Base-by-base conservation (phyloP, 2,329 filamentous ascomycete genomes). In the Bipolaris cookei region DNA sequence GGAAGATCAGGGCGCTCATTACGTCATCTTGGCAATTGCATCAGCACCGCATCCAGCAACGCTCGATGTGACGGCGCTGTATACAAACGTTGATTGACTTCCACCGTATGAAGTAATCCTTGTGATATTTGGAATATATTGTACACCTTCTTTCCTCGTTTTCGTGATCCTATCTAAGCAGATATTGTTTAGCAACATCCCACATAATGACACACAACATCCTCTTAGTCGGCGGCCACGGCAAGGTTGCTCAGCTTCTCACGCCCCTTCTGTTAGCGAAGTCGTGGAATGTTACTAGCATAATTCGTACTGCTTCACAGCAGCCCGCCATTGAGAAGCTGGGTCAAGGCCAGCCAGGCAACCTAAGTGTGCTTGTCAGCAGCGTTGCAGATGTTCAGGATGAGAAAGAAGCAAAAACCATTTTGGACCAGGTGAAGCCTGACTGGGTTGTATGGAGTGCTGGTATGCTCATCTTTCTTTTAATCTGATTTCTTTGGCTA, bases 171-270 rank as follows among this genome's bases (percentile, higher is more conserved):
- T 7, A 13, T 4, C 5, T 20, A 23, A 38, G 23, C 30, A n/a
- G 7, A 30, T 13, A 13, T 48, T 48, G 4, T 11, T 20, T 10
- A 2, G 23, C 10, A 23, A 34, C 1, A n/a, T 7, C 8, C 8
- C 8, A 34, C 30, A 63, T n/a, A 37, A 76, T 75, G 74, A 57
- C 72, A 3, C 72, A 73, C 46, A 64, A 72, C 56, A 60, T 93
- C 57, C 86, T 93, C 59, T 78, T 95, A 64, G 85, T 95, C 61
- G 91, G 91, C 69, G 91, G 91, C 68, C 90, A 93, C 79, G 91
- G 91, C 78, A 91, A 92, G 74, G 78, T 95, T 58, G 85, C 90
- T 64, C 86, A 90, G 56, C 79, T 88, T 41, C 83, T 95, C 37
- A 95, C 91, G 7, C 90, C 89, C 1, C 83, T 93, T 57, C 86